Percentiles rank a stretch among this genome's conserved stretches.
Conservation (phyloP, 352 stramenopile genomes). For the Paralagenidium karlingii region DNA sequence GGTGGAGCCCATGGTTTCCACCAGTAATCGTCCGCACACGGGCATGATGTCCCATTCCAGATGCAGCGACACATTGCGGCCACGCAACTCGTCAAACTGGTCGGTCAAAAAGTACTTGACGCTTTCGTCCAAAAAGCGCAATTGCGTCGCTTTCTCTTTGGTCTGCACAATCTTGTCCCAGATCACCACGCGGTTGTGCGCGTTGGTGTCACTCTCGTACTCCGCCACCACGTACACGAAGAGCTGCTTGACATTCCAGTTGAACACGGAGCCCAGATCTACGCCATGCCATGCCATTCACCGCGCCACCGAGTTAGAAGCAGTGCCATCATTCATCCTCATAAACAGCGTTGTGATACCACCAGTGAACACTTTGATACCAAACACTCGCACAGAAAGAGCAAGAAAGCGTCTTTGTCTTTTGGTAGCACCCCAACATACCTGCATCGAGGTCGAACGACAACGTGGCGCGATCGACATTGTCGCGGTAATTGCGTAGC, state of each 20-base stretch:
- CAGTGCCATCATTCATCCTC: too few species aligned
- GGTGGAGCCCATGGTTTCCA: slow-evolving; percentile 27
- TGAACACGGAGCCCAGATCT: slow-evolving; percentile 81
- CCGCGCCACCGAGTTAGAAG: too few species aligned
- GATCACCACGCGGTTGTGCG: slow-evolving; percentile 67
- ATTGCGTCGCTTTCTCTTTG: slow-evolving; percentile 22
- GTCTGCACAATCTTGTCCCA: slow-evolving; percentile 80
- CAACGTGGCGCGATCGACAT: slow-evolving; percentile 64
- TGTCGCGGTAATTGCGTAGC: slow-evolving; percentile 72
- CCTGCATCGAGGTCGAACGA: slow-evolving; percentile 73
- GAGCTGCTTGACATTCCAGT: slow-evolving; percentile 86
- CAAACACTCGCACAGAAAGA: slow-evolving; percentile 1
- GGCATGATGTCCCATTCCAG: slow-evolving; percentile 83
- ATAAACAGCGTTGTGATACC: neutral
- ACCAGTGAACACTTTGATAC: neutral
- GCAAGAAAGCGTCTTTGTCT: too few species aligned
- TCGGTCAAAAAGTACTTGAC: slow-evolving; percentile 79
- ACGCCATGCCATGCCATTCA: too few species aligned
- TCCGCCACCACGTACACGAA: slow-evolving; percentile 83
- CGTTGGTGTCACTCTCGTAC: slow-evolving; percentile 54
- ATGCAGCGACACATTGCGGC: slow-evolving; percentile 62
- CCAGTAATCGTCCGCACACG: slow-evolving; percentile 63
- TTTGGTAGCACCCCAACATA: slow-evolving; percentile 13
- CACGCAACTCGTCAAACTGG: slow-evolving; percentile 62
- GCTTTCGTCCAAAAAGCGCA: slow-evolving; percentile 48